phyloP scores from a whole-genome alignment of 176 grass and related monocot genomes.

The Chloris gayana region DNA sequence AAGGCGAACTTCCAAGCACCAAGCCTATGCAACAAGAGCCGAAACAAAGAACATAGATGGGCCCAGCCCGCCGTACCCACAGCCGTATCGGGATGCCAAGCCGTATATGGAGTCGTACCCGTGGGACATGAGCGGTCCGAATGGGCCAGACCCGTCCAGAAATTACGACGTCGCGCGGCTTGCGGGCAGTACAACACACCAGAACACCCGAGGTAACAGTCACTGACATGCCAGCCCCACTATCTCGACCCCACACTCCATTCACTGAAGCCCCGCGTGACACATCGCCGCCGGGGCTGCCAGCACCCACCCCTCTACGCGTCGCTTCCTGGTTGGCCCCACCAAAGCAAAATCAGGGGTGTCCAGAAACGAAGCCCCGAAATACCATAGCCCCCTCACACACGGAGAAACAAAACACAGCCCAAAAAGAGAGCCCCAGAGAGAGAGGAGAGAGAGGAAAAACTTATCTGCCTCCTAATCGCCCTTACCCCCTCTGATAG shows the following conservation, averaged over 20 bases:
- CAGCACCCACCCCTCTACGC: background rate
- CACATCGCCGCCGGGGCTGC: background rate
- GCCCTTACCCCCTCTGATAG: constrained; percentile 46
- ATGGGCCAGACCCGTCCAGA: too few species aligned
- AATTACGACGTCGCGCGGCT: too few species aligned
- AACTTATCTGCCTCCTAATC: constrained; percentile 69
- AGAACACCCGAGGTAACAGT: background rate
- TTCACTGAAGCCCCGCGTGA: background rate
- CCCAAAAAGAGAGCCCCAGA: background rate
- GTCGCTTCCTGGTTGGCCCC: constrained; percentile 41
- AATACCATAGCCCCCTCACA: constrained; percentile 10
- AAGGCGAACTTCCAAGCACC: too few species aligned
- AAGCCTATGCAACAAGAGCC: too few species aligned
- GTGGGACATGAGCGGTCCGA: too few species aligned
- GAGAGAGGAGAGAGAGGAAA: constrained; percentile 13
- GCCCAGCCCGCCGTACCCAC: background rate
- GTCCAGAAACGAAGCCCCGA: constrained; percentile 21
- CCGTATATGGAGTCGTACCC: too few species aligned
- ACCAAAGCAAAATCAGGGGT: constrained; percentile 32
- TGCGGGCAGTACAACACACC: background rate
- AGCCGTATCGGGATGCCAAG: background rate
- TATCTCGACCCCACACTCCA: background rate
- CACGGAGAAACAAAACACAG: constrained; percentile 27
- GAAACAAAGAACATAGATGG: background rate
- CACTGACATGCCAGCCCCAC: background rate